phyloP scores from a whole-genome alignment of 2,329 filamentous ascomycete species.

The Penicillium palitans region DNA sequence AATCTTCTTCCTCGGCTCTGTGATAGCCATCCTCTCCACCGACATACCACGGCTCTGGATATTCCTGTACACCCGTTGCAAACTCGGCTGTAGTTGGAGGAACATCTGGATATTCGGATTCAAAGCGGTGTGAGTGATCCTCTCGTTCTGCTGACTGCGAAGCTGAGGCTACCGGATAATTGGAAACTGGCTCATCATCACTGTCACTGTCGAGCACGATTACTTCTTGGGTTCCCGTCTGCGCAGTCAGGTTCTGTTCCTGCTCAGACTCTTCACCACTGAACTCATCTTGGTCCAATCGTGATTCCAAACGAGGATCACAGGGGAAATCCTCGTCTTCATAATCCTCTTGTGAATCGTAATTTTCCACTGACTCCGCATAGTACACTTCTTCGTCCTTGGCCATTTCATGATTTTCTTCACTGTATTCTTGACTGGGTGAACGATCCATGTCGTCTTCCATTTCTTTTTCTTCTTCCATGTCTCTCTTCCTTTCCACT shows the following conservation, averaged over 20 bases:
- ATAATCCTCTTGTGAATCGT: slow-evolving; percentile 15
- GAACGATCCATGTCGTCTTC: slow-evolving; percentile 5
- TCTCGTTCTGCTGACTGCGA: not conserved
- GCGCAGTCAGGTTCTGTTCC: not conserved
- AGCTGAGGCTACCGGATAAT: not conserved
- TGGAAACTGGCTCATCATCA: slow-evolving; percentile 36
- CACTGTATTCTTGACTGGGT: slow-evolving; percentile 1
- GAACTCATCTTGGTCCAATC: slow-evolving; percentile 13
- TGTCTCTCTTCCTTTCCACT: not conserved
- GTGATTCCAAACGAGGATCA: slow-evolving; percentile 4
- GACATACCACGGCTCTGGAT: slow-evolving; percentile 2
- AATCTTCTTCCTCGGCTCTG: not conserved
- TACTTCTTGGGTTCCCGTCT: slow-evolving; percentile 31
- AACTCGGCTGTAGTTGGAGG: not conserved
- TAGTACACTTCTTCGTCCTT: slow-evolving; percentile 15
- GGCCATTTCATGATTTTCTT: slow-evolving; percentile 14
- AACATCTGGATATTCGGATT: not conserved
- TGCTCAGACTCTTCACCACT: slow-evolving; percentile 17
- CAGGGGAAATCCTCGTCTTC: slow-evolving; percentile 14
- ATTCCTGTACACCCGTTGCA: slow-evolving; percentile 3
- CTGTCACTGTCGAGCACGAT: slow-evolving; percentile 47
- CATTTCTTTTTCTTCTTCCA: not conserved
- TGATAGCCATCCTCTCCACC: slow-evolving; percentile 5
- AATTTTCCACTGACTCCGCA: slow-evolving; percentile 1
- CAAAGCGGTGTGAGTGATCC: not conserved